These are phyloP conservation scores for Hortaea sp. DNA, from an alignment of 2,329 filamentous ascomycete species.

Conservation along the genomic window DNA sequence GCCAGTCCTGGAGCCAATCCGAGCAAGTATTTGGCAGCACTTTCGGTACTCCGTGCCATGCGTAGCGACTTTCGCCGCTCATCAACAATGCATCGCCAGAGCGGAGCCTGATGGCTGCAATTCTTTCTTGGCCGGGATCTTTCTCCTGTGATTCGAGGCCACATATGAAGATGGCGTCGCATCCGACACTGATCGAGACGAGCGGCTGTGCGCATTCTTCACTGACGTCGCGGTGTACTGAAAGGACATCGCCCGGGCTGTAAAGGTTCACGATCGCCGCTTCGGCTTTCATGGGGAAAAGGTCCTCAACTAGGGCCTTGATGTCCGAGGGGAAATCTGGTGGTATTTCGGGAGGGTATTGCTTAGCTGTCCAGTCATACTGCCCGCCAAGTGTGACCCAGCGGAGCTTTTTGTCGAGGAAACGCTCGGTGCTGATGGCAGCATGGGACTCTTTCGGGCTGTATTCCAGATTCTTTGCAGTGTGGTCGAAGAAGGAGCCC, in stretches of 20 bases:
- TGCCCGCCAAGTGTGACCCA: slow-evolving; percentile 94
- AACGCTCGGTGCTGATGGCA: slow-evolving; percentile 56
- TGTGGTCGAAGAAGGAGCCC: slow-evolving; percentile 47
- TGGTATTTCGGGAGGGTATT: slow-evolving; percentile 60
- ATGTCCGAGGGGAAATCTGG: slow-evolving; percentile 69
- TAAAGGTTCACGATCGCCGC: slow-evolving; percentile 94
- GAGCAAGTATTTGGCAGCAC: slow-evolving; percentile 74
- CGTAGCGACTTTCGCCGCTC: slow-evolving; percentile 69
- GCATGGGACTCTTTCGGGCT: slow-evolving; percentile 51
- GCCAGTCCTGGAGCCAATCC: slow-evolving; percentile 63
- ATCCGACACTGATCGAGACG: slow-evolving; percentile 79
- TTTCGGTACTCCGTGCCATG: slow-evolving; percentile 93
- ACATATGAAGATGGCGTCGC: slow-evolving; percentile 80
- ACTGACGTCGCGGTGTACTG: slow-evolving; percentile 87
- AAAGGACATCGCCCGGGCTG: slow-evolving; percentile 79
- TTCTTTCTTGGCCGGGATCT: neutral
- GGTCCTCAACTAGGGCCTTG: slow-evolving; percentile 50
- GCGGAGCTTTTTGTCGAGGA: slow-evolving; percentile 70
- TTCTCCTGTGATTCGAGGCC: slow-evolving; percentile 46
- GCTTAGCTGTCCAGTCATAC: slow-evolving; percentile 87
- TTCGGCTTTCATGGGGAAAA: slow-evolving; percentile 75
- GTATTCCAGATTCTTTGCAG: slow-evolving; percentile 46
- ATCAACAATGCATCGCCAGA: slow-evolving; percentile 91
- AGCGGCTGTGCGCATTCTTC: slow-evolving; percentile 71
- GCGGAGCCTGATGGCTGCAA: slow-evolving; percentile 54